phyloP scores from a whole-genome alignment of 2,329 filamentous ascomycete genomes.

The Aspergillus flavus region DNA sequence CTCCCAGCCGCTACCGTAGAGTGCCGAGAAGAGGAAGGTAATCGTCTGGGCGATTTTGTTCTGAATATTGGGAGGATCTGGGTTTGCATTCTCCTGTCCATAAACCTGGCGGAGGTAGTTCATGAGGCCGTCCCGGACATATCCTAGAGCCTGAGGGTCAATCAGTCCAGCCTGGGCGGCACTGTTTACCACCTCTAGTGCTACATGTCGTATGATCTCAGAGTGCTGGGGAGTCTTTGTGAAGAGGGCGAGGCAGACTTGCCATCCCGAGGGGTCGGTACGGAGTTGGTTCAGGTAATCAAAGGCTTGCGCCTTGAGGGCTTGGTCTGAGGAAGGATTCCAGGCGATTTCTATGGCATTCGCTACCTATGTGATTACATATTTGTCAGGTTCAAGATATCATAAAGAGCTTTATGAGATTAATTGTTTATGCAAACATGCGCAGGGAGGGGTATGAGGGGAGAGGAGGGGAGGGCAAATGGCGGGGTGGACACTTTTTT shows the following conservation, averaged over 20 bases:
- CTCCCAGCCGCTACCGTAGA: slow-evolving; percentile 86
- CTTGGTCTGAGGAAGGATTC: slow-evolving; percentile 74
- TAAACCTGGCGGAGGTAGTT: slow-evolving; percentile 80
- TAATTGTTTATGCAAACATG: not conserved
- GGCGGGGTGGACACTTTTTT: slow-evolving; percentile 18
- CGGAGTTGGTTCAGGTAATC: slow-evolving; percentile 70
- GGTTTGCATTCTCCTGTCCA: slow-evolving; percentile 56
- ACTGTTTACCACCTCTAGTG: slow-evolving; percentile 90
- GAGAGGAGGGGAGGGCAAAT: slow-evolving; percentile 17
- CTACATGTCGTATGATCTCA: slow-evolving; percentile 85
- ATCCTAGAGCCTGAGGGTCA: slow-evolving; percentile 70
- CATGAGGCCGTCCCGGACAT: slow-evolving; percentile 79
- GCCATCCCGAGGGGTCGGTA: slow-evolving; percentile 82
- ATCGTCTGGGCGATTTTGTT: slow-evolving; percentile 97
- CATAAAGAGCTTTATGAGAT: not conserved
- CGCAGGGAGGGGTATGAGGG: slow-evolving; percentile 24
- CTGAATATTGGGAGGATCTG: slow-evolving; percentile 78
- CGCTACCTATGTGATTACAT: slow-evolving; percentile 65
- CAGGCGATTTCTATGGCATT: slow-evolving; percentile 95
- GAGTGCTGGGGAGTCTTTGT: slow-evolving; percentile 72
- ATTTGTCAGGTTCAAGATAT: slow-evolving; percentile 20
- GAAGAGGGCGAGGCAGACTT: slow-evolving; percentile 85
- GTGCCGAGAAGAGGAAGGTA: slow-evolving; percentile 85
- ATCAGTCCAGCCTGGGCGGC: slow-evolving; percentile 80
- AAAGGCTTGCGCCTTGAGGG: slow-evolving; percentile 75